phyloP scores from a whole-genome alignment of 2,329 filamentous ascomycete genomes.

The Lachnellula subtilissima region DNA sequence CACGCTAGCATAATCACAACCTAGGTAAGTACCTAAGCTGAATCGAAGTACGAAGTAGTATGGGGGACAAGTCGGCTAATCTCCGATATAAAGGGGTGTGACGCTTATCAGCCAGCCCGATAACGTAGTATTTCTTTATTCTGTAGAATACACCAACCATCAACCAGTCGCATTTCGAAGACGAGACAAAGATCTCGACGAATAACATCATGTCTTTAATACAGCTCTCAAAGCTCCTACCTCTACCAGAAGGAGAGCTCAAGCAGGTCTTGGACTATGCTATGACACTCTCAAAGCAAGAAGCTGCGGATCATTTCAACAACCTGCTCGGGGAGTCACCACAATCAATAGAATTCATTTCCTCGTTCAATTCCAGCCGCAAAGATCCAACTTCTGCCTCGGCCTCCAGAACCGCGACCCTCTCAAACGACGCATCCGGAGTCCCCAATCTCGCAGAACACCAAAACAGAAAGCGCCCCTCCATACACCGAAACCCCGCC shows the following conservation, averaged over 20 bases:
- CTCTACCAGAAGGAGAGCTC: slow-evolving; percentile 78
- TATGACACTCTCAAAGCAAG: slow-evolving; percentile 67
- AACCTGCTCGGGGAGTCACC: slow-evolving; percentile 85
- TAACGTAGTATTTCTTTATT: too few relatives aligned
- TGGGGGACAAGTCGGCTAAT: background rate
- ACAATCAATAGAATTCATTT: slow-evolving; percentile 66
- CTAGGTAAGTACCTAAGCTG: too few relatives aligned
- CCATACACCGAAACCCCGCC: slow-evolving; percentile 59
- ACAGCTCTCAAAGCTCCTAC: slow-evolving; percentile 74
- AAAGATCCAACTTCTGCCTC: slow-evolving; percentile 36
- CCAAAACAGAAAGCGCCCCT: slow-evolving; percentile 58
- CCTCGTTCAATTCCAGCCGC: slow-evolving; percentile 66
- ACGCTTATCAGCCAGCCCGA: too few relatives aligned
- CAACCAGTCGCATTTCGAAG: background rate
- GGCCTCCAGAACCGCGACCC: slow-evolving; percentile 4
- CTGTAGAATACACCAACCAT: background rate
- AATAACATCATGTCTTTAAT: slow-evolving; percentile 42
- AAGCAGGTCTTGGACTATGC: slow-evolving; percentile 82
- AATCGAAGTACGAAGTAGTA: too few relatives aligned
- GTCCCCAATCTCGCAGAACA: slow-evolving; percentile 45
- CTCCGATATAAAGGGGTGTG: background rate
- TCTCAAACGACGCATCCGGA: slow-evolving; percentile 11
- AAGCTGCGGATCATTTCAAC: slow-evolving; percentile 78
- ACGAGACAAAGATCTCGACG: background rate
- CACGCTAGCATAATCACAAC: too few relatives aligned